phyloP scores from a whole-genome alignment of 176 grass and related monocot genomes.

The Chrysopogon serrulatus region DNA sequence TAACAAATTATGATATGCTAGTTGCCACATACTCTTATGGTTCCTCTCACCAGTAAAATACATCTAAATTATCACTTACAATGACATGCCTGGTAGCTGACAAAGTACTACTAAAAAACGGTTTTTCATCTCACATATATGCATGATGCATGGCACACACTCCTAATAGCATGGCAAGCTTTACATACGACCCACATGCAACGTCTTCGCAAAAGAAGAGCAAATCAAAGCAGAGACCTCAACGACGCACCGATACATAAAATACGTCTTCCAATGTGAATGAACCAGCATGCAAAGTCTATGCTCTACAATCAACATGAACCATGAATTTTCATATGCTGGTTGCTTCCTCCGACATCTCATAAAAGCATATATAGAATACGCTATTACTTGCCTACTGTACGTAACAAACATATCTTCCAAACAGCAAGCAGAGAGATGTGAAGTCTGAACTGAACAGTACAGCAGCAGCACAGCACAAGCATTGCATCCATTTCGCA shows the following conservation, averaged over 20 bases:
- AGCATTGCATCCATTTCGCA: slow-evolving; percentile 7
- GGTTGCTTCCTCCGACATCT: background rate
- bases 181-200: background rate
- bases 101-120: background rate
- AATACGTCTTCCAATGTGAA: background rate
- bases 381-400: background rate
- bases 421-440: background rate
- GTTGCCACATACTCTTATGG: background rate
- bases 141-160: background rate
- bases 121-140: background rate
- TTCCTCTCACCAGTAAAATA: background rate
- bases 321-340: background rate
- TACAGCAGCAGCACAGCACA: background rate
- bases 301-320: background rate
- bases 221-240: background rate
- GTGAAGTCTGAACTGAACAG: background rate
- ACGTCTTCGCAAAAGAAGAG: background rate
- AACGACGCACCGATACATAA: background rate
- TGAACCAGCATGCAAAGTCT: background rate
- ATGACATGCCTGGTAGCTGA: background rate
- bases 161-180: background rate
- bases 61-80: background rate
- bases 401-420: background rate
- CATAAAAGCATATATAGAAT: background rate
- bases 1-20: background rate